Conservation (phyloP, 768 basidiomycete genomes). For the Mycena leptocephala region DNA sequence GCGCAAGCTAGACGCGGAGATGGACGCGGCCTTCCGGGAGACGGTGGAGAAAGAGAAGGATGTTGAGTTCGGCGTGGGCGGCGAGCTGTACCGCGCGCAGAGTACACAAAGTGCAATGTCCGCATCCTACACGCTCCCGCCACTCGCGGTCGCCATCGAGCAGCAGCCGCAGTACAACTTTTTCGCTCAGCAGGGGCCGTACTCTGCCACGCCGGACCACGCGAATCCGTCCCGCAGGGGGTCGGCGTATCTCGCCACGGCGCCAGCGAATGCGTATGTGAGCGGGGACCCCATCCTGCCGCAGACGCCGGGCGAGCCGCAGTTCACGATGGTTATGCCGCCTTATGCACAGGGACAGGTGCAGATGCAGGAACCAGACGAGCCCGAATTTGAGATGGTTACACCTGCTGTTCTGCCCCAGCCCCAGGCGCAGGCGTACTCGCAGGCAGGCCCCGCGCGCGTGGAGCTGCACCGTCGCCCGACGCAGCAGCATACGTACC, state of each 20-base stretch:
- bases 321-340: conserved; percentile 12
- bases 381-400: background rate
- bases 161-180: conserved; percentile 22
- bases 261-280: background rate
- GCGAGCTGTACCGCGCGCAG: conserved; percentile 21
- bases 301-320: background rate
- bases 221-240: background rate
- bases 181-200: conserved; percentile 18
- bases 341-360: conserved; percentile 1
- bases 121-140: conserved; percentile 14
- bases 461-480: conserved; percentile 10
- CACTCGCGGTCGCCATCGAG: conserved; percentile 1
- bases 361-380: background rate
- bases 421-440: conserved; percentile 12
- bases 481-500: conserved; percentile 9
- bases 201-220: conserved; percentile 16
- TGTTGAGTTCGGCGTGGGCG: conserved; percentile 1
- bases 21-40: conserved; percentile 18
- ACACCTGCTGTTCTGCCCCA: background rate
- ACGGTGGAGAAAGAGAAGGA: conserved; percentile 8
- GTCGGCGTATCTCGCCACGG: background rate
- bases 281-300: background rate
- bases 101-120: conserved; percentile 7
- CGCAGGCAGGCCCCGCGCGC: conserved; percentile 1
- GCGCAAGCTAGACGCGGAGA: conserved; percentile 13